These are phyloP conservation scores for Acanthamoeba triangularis DNA, from an alignment of 208 protist species.

Conservation along the genomic window DNA sequence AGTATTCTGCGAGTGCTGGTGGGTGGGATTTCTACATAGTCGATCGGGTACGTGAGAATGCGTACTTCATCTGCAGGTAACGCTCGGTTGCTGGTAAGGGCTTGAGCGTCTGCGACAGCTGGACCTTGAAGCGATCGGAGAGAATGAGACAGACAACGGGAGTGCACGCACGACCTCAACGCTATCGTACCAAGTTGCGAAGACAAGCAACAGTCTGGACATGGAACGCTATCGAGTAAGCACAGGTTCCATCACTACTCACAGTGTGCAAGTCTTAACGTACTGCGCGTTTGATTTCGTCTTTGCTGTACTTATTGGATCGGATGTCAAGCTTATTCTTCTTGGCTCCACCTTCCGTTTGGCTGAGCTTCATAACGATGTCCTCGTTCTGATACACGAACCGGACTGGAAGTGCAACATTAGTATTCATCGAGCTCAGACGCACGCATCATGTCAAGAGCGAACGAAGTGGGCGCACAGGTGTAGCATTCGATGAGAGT, in stretches of 20 bases:
- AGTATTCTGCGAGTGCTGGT: background rate
- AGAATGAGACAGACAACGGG: background rate
- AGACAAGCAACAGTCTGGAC: conserved; percentile 50
- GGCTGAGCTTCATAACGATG: background rate
- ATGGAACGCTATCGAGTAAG: background rate
- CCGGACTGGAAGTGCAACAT: background rate
- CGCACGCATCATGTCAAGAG: background rate
- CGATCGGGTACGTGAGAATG: background rate
- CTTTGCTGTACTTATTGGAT: conserved; percentile 24
- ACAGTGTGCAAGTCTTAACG: background rate
- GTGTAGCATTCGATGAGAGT: conserved; percentile 60
- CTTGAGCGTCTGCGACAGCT: conserved; percentile 64
- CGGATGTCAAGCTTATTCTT: background rate
- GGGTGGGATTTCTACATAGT: background rate
- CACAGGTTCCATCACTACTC: background rate
- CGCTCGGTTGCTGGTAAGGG: conserved; percentile 47
- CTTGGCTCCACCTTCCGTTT: background rate
- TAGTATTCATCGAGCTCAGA: background rate
- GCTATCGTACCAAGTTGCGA: conserved; percentile 1
- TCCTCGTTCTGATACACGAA: conserved; percentile 59
- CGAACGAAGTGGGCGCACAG: background rate
- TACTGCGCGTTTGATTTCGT: conserved; percentile 59
- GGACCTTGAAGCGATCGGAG: background rate
- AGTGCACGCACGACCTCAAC: background rate
- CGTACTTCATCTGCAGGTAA: conserved; percentile 70